These are phyloP conservation scores for Penicillium chermesinum DNA, from an alignment of 495 filamentous ascomycete genomes.

Conservation along the genomic window DNA sequence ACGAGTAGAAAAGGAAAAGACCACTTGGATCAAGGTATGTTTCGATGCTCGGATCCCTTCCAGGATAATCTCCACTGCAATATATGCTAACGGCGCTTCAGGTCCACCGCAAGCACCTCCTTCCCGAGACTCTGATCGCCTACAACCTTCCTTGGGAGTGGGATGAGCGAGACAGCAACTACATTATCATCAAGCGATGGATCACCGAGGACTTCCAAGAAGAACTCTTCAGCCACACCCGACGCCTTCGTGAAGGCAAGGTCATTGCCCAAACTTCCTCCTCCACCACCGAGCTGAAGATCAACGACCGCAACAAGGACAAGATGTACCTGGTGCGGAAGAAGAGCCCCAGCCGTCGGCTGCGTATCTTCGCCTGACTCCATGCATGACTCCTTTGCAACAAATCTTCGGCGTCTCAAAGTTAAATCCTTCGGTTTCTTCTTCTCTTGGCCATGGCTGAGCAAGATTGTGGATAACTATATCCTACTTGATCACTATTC, in stretches of 20 bases:
- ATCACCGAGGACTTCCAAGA: constrained; percentile 68
- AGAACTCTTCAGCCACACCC: constrained; percentile 66
- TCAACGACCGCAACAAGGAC: constrained; percentile 49
- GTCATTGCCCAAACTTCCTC: constrained; percentile 39
- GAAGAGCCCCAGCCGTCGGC: constrained; percentile 43
- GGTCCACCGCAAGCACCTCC: constrained; percentile 47
- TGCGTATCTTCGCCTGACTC: constrained; percentile 33
- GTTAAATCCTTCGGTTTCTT: not conserved
- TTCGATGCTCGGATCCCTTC: not conserved
- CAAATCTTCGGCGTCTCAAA: not conserved
- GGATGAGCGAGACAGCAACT: constrained; percentile 59
- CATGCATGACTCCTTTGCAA: not conserved
- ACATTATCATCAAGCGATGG: constrained; percentile 72
- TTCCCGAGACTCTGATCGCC: constrained; percentile 44
- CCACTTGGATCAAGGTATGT: constrained; percentile 49
- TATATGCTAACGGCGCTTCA: constrained; percentile 17
- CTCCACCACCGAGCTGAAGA: constrained; percentile 43
- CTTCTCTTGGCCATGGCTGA: not conserved
- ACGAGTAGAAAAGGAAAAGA: constrained; percentile 41
- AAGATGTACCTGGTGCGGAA: constrained; percentile 59
- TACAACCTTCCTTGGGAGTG: constrained; percentile 48
- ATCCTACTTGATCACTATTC: not conserved
- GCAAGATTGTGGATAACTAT: not conserved
- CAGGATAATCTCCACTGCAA: not conserved
- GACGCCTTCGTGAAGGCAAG: constrained; percentile 53